A percentile compares a stretch with the other conserved stretches of the same genome.
Conservation (phyloP, 2,329 filamentous ascomycete genomes). For the Microcyclospora pomicola region DNA sequence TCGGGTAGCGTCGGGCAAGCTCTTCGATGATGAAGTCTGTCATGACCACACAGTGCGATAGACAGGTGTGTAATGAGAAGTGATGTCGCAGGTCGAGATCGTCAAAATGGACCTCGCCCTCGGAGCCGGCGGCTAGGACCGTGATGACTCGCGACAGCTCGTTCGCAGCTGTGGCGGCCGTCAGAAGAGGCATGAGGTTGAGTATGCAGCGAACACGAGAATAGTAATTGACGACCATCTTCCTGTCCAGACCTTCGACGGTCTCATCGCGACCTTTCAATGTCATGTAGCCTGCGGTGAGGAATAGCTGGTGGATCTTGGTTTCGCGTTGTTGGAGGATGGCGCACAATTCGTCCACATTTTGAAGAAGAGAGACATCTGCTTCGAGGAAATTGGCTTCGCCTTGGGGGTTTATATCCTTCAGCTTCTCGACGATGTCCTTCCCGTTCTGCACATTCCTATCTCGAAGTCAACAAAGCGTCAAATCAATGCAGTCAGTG, state of each 20-base stretch:
- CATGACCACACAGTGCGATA: constrained; percentile 32
- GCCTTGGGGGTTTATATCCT: constrained; percentile 25
- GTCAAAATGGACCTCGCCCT: constrained; percentile 34
- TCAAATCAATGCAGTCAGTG: too few species aligned
- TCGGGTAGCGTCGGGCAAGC: constrained; percentile 33
- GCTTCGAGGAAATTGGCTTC: constrained; percentile 28
- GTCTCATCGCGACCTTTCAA: constrained; percentile 36
- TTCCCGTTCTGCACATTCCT: constrained; percentile 26
- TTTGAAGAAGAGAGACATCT: constrained; percentile 27
- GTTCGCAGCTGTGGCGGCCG: constrained; percentile 23
- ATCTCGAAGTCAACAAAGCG: not conserved
- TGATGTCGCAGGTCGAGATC: constrained; percentile 33
- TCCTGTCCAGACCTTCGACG: constrained; percentile 41
- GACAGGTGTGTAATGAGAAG: constrained; percentile 23
- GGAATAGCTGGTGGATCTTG: constrained; percentile 42
- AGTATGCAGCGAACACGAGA: constrained; percentile 42
- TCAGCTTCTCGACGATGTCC: constrained; percentile 24
- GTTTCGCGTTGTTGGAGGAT: constrained; percentile 38
- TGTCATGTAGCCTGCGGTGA: constrained; percentile 37
- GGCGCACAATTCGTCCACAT: constrained; percentile 30
- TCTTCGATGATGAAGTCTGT: constrained; percentile 40
- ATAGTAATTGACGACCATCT: constrained; percentile 41
- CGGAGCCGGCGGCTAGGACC: constrained; percentile 41
- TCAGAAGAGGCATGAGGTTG: constrained; percentile 44
- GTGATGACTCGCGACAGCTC: constrained; percentile 40